Percentiles rank a stretch among this genome's conserved stretches.
These are phyloP conservation scores for Pyrrhoderma lamaoense DNA, from an alignment of 1,284 basidiomycete genomes.

Conservation along the genomic window DNA sequence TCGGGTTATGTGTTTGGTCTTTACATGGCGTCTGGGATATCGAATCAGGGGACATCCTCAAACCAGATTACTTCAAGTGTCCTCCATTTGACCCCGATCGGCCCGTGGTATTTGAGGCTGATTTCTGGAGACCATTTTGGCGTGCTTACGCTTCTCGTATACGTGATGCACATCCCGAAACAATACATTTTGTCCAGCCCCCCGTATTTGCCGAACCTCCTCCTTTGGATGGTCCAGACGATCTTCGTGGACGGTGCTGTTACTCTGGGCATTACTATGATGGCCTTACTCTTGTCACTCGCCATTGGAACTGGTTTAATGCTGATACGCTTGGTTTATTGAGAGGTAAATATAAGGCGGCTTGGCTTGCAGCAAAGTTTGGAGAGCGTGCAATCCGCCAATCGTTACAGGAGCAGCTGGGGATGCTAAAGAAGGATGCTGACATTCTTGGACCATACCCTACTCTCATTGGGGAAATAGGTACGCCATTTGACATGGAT, in stretches of 20 bases:
- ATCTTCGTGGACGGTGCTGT: slow-evolving; percentile 66
- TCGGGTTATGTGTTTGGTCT: slow-evolving; percentile 90
- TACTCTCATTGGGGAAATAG: slow-evolving; percentile 93
- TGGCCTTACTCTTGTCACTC: slow-evolving; percentile 76
- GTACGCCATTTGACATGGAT: slow-evolving; percentile 92
- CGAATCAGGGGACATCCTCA: slow-evolving; percentile 58
- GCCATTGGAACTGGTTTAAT: slow-evolving; percentile 96
- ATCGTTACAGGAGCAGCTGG: slow-evolving; percentile 80
- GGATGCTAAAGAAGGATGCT: slow-evolving; percentile 69
- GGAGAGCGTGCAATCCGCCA: slow-evolving; percentile 81
- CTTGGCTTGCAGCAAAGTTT: slow-evolving; percentile 61
- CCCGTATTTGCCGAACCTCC: slow-evolving; percentile 87
- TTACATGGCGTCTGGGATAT: slow-evolving; percentile 90
- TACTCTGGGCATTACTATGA: slow-evolving; percentile 94
- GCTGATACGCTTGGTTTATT: slow-evolving; percentile 90
- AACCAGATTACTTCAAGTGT: slow-evolving; percentile 73
- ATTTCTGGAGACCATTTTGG: slow-evolving; percentile 84
- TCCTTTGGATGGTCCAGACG: slow-evolving; percentile 44
- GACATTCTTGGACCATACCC: slow-evolving; percentile 72
- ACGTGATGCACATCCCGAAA: slow-evolving; percentile 69
- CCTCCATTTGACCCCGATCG: slow-evolving; percentile 30
- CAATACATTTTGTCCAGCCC: slow-evolving; percentile 88
- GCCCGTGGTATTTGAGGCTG: slow-evolving; percentile 63
- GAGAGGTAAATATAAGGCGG: slow-evolving; percentile 78
- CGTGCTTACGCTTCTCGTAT: slow-evolving; percentile 58